Percentiles rank a stretch among this genome's conserved stretches.
Evolutionary conservation across 371 early-diverging fungal species (phyloP).

Genomic region (Syncephalastrum sp.): DNA sequence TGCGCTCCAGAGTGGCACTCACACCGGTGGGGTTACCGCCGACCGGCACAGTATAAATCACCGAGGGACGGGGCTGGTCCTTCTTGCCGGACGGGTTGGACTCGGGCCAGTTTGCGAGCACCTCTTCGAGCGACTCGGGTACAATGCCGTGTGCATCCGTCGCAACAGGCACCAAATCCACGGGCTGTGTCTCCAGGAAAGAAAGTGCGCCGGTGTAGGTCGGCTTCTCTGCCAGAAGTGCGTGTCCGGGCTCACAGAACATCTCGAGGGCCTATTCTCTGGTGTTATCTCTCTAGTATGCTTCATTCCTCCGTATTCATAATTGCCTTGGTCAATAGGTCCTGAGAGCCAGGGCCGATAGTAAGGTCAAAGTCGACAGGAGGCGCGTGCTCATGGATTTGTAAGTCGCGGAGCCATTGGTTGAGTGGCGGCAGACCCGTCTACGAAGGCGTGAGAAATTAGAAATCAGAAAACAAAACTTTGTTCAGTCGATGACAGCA

Average conservation of each 20-base stretch:
- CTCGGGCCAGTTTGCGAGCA: conserved; percentile 49
- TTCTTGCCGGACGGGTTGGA: conserved; percentile 28
- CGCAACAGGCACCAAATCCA: conserved; percentile 60
- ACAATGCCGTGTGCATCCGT: conserved; percentile 58
- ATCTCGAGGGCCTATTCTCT: conserved; percentile 62
- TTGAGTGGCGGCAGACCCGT: conserved; percentile 65
- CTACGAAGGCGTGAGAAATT: conserved; percentile 22
- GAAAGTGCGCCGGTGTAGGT: conserved; percentile 78
- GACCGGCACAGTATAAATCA: conserved; percentile 63
- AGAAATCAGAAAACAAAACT: neutral
- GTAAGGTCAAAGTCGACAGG: conserved; percentile 60
- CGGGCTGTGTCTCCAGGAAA: conserved; percentile 63
- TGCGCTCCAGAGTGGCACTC: conserved; percentile 63
- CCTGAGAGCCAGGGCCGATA: conserved; percentile 77
- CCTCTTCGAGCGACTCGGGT: conserved; percentile 48
- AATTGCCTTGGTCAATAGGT: conserved; percentile 66
- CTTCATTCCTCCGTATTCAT: neutral
- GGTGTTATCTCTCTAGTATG: neutral
- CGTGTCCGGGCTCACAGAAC: conserved; percentile 62
- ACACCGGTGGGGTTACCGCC: conserved; percentile 78
- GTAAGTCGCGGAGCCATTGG: conserved; percentile 64
- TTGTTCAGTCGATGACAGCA: conserved; percentile 3
- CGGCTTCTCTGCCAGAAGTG: conserved; percentile 72
- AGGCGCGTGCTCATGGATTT: conserved; percentile 60
- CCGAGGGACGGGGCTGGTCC: conserved; percentile 45